phyloP scores from a whole-genome alignment of 352 stramenopile genomes.

The Pythium scleroteichum region DNA sequence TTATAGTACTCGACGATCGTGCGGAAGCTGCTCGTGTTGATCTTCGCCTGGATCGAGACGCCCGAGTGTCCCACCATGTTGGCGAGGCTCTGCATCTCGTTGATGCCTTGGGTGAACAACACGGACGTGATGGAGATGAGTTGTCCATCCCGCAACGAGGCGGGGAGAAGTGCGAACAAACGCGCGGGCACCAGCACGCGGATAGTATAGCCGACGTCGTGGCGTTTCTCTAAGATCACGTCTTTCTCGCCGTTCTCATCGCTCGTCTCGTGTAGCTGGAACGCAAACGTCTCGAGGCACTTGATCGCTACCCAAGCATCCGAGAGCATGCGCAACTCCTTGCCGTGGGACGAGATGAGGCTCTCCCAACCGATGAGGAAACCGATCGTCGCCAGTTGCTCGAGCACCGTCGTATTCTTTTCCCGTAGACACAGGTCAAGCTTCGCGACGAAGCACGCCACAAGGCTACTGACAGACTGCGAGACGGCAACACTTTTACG shows the following conservation, averaged over 20 bases:
- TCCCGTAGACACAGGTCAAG: slow-evolving; percentile 76
- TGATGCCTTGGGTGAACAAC: slow-evolving; percentile 91
- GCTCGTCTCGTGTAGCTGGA: slow-evolving; percentile 56
- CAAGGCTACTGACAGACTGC: slow-evolving; percentile 81
- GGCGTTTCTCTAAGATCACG: slow-evolving; percentile 62
- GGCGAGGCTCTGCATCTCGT: slow-evolving; percentile 92
- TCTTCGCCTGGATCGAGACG: slow-evolving; percentile 81
- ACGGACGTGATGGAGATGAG: slow-evolving; percentile 78
- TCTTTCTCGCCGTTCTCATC: slow-evolving; percentile 28
- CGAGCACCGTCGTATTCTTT: slow-evolving; percentile 54
- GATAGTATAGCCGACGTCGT: slow-evolving; percentile 71
- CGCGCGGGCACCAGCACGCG: slow-evolving; percentile 44
- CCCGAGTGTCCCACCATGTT: slow-evolving; percentile 86
- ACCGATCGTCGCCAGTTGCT: slow-evolving; percentile 69
- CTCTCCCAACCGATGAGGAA: slow-evolving; percentile 95
- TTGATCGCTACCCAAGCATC: slow-evolving; percentile 90
- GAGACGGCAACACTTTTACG: slow-evolving; percentile 82
- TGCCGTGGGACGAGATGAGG: slow-evolving; percentile 93
- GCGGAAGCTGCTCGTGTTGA: slow-evolving; percentile 78
- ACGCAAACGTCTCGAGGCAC: slow-evolving; percentile 82
- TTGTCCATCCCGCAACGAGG: slow-evolving; percentile 45
- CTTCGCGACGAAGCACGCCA: slow-evolving; percentile 78
- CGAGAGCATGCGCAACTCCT: slow-evolving; percentile 95
- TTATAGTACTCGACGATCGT: slow-evolving; percentile 82
- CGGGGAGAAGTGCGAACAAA: slow-evolving; percentile 52